Conservation (phyloP, 306 rosid species). For the Sicyos edulis region DNA sequence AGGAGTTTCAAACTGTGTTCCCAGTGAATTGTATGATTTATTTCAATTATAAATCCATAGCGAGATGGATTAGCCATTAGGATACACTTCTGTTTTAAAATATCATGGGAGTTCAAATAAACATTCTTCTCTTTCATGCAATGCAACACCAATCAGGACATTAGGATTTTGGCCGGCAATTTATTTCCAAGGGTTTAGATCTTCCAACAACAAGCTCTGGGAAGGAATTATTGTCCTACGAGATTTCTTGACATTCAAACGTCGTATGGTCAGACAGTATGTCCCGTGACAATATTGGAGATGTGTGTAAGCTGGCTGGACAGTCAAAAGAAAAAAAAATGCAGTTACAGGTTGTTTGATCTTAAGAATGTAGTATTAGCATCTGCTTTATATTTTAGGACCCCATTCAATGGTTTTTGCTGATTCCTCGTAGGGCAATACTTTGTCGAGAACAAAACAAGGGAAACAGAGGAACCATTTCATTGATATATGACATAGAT, state of each 20-base stretch:
- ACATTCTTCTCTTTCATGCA: neutral
- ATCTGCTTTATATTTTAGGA: constrained; percentile 4
- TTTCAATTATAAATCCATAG: neutral
- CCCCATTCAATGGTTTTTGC: neutral
- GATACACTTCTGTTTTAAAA: neutral
- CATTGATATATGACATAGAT: too few species aligned
- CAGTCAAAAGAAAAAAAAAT: too few species aligned
- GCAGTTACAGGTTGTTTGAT: neutral
- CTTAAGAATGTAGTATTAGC: neutral
- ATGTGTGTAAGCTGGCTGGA: too few species aligned
- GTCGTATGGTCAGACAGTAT: too few species aligned
- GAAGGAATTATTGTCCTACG: too few species aligned
- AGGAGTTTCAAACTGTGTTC: neutral
- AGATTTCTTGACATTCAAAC: too few species aligned
- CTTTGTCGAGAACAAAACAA: neutral
- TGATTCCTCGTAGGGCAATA: neutral
- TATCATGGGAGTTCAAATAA: neutral
- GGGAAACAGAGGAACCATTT: too few species aligned
- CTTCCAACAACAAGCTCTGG: neutral
- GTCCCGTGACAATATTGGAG: too few species aligned
- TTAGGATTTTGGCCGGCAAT: neutral
- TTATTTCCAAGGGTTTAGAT: neutral
- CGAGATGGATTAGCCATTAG: neutral
- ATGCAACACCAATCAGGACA: constrained; percentile 1
- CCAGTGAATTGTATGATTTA: constrained; percentile 2